Base-by-base conservation (phyloP, 805 yeast species). In the Starmerella lactis-condensi region DNA sequence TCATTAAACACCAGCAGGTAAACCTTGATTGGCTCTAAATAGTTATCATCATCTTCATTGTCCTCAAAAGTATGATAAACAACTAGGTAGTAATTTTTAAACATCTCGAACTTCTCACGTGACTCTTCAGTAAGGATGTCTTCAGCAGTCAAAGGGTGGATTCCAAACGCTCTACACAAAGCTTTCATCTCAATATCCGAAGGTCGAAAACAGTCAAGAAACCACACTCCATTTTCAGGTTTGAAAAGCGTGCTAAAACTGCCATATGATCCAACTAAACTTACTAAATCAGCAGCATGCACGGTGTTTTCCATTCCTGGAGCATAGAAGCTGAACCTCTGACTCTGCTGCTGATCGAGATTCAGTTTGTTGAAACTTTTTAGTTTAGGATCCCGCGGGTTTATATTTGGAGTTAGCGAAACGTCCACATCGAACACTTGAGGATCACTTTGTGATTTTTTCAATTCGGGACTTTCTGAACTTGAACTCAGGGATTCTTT, bases 101-200 rank as follows among this genome's bases (percentile, higher is more conserved):
- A 85, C 39, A 85, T 61, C 56, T 85, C 98, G 19, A 85, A 95
- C 56, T 85, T 85, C 59, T 85, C 98, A 57, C 98, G 82, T 16
- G 93, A 70, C 58, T 85, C 98, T 57, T 83, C 93, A 69, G 81
- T 77, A 35, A 93, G 62, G 41, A 85, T 83, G 71, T 85, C 98
- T 58, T 85, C 98, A 1, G 94, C 82, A 0, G 98, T 85, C 61
- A 85, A 71, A 19, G 98, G 98, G 61, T 85, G 98, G 56, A 85
- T 79, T 7, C 94, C 93, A 54, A 85, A 85, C 0, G 95, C 89
- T 46, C 83, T 83, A 7, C 94, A 75, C 24, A 89, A 53, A 45
- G 78, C 72, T 49, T 76, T 76, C 93, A 89, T 81, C 56, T 89
- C 98, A 14, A 72, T 72, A 49, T 85, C 96, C 0, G 94, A 79